A percentile compares a stretch with the other conserved stretches of the same genome.
phyloP scores from a whole-genome alignment of 2,329 filamentous ascomycete genomes.

The Xylariaceae sp. region DNA sequence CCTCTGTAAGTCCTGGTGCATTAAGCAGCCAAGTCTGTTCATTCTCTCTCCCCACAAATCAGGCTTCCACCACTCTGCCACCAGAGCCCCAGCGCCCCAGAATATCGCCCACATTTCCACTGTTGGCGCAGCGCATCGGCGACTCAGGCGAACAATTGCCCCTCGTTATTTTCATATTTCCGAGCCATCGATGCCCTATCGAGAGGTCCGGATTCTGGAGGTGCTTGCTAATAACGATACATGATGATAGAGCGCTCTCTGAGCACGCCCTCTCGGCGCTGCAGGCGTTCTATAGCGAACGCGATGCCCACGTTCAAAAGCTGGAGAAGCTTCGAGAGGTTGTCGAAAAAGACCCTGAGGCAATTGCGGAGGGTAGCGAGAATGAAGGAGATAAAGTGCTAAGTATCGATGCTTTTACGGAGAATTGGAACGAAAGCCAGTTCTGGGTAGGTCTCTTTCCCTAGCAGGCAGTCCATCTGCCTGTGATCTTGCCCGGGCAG shows the following conservation, averaged over 20 bases:
- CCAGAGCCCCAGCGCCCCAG: neutral
- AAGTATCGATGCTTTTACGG: constrained; percentile 67
- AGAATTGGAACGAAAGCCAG: constrained; percentile 81
- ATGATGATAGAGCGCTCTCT: constrained; percentile 53
- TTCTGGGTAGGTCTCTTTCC: constrained; percentile 60
- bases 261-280: constrained; percentile 63
- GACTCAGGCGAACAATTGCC: too few species aligned
- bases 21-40: neutral
- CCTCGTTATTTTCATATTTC: too few species aligned
- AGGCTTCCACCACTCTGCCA: neutral
- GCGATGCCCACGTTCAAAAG: constrained; percentile 59
- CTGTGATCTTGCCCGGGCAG: too few species aligned
- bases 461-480: too few species aligned
- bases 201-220: too few species aligned
- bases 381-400: constrained; percentile 24
- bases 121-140: too few species aligned
- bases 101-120: neutral
- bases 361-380: neutral
- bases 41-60: neutral
- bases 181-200: too few species aligned
- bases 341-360: constrained; percentile 46
- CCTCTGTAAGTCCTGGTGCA: constrained; percentile 42
- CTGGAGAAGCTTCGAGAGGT: constrained; percentile 64
- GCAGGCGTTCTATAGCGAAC: constrained; percentile 69
- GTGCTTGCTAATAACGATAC: too few species aligned